These are phyloP conservation scores for Aspergillus novofumigatus DNA, from an alignment of 2,329 filamentous ascomycete genomes.

Conservation along the genomic window DNA sequence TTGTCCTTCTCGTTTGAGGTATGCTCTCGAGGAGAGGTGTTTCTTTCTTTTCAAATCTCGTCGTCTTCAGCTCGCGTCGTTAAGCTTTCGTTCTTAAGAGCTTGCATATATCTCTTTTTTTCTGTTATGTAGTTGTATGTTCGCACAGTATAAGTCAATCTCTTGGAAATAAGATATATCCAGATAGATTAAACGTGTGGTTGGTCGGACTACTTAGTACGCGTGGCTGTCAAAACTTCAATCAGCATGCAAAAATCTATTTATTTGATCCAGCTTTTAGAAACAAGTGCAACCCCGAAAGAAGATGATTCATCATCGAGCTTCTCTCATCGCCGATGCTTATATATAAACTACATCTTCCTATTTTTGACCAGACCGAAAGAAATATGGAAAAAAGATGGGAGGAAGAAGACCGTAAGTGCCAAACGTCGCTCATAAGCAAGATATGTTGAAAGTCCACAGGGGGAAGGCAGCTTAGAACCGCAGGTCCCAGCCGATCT, in stretches of 20 bases:
- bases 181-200: background rate
- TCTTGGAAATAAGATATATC: background rate
- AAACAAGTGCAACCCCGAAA: background rate
- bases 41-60: slow-evolving; percentile 3
- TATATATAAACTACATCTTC: background rate
- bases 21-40: background rate
- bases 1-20: background rate
- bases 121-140: slow-evolving; percentile 13
- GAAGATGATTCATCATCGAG: background rate
- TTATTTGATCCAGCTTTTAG: background rate
- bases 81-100: slow-evolving; percentile 2
- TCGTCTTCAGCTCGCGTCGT: background rate
- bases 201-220: background rate
- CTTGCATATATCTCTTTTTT: slow-evolving; percentile 13
- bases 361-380: background rate
- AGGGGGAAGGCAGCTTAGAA: slow-evolving; percentile 34
- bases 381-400: background rate
- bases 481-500: slow-evolving; percentile 71
- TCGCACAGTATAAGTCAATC: slow-evolving; percentile 1
- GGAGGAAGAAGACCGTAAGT: background rate
- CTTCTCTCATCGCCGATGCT: background rate
- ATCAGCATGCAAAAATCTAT: background rate
- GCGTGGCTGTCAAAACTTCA: no score
- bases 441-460: background rate
- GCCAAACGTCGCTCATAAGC: background rate